phyloP scores from a whole-genome alignment of 352 stramenopile species.

The Blastocystis sp. region DNA sequence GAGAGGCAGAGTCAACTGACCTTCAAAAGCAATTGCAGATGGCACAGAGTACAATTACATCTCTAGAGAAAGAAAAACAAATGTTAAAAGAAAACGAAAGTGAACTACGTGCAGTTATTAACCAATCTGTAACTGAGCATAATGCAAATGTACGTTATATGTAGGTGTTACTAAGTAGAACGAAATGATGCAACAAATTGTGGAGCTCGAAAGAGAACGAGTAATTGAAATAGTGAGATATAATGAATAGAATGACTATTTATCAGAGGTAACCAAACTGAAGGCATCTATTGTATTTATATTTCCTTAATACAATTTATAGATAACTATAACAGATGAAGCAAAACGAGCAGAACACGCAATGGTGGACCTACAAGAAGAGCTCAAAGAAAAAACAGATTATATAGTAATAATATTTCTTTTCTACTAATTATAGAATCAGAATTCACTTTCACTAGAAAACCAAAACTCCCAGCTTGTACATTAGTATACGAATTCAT shows the following conservation, averaged over 20 bases:
- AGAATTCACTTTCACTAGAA: background rate
- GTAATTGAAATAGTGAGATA: background rate
- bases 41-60: background rate
- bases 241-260: constrained; percentile 37
- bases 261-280: background rate
- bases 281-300: background rate
- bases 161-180: background rate
- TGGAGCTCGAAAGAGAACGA: constrained; percentile 1
- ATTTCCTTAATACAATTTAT: background rate
- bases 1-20: background rate
- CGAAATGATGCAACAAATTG: background rate
- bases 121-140: background rate
- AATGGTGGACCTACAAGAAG: background rate
- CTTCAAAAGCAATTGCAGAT: background rate
- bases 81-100: background rate
- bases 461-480: constrained; percentile 10
- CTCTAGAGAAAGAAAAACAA: background rate
- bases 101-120: constrained; percentile 9
- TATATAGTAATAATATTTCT: background rate
- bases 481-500: background rate
- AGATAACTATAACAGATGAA: background rate
- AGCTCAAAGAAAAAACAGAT: background rate
- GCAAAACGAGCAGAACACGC: background rate
- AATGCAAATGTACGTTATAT: background rate
- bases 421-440: background rate